Evolutionary conservation across 2,329 filamentous ascomycete species (phyloP).

Genomic region (Blastomyces emzantsi): DNA sequence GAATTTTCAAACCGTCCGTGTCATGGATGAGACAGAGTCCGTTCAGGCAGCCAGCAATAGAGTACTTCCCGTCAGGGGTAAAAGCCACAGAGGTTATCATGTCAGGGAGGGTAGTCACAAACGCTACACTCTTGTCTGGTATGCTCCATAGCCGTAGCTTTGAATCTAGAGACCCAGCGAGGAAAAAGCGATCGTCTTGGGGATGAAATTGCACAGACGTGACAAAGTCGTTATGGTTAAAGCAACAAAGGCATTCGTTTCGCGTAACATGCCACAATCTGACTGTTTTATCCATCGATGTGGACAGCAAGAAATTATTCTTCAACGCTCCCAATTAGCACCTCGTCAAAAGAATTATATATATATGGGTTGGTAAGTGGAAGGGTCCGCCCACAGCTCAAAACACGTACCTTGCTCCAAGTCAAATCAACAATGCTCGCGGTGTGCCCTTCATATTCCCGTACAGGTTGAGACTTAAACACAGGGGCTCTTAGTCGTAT

Average conservation of each 20-base stretch:
- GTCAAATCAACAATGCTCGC: constrained; percentile 83
- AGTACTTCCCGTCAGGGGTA: constrained; percentile 79
- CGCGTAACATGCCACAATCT: constrained; percentile 85
- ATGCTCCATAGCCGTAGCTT: constrained; percentile 93
- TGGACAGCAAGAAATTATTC: constrained; percentile 93
- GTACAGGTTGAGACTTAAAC: constrained; percentile 67
- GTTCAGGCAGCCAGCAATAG: constrained; percentile 78
- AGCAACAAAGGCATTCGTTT: constrained; percentile 79
- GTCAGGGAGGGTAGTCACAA: constrained; percentile 64
- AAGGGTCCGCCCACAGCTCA: background rate
- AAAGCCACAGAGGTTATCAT: constrained; percentile 93
- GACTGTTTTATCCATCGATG: constrained; percentile 97
- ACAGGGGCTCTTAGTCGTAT: constrained; percentile 79
- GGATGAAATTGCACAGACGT: constrained; percentile 94
- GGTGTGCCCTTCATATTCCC: constrained; percentile 74
- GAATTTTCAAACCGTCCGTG: constrained; percentile 76
- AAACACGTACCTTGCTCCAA: constrained; percentile 69
- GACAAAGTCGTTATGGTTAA: constrained; percentile 91
- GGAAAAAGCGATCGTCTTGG: constrained; percentile 88
- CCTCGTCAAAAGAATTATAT: background rate
- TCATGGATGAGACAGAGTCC: constrained; percentile 87
- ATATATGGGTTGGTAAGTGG: background rate
- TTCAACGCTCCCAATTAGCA: constrained; percentile 22
- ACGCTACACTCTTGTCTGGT: constrained; percentile 88
- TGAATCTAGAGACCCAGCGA: constrained; percentile 84